Evolutionary conservation across 352 stramenopile genomes (phyloP).

Genomic region (Phytopythium delawarense): DNA sequence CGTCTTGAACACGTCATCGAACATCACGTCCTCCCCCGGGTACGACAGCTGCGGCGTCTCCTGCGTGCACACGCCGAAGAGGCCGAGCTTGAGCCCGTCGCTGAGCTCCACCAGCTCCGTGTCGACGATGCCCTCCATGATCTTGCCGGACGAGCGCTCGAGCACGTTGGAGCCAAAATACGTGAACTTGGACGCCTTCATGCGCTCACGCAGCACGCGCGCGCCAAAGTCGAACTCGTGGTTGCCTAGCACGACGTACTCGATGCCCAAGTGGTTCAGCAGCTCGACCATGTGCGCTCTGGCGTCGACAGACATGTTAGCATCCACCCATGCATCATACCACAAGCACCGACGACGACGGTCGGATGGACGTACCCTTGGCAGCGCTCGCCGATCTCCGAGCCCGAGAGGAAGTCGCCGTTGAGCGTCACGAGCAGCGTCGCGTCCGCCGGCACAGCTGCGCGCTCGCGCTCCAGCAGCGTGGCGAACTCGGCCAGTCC

Average conservation of each 20-base stretch:
- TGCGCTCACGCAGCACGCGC: slow-evolving; percentile 28
- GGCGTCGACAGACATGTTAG: neutral
- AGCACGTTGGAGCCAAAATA: slow-evolving; percentile 49
- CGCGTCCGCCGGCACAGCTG: slow-evolving; percentile 25
- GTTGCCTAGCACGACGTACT: slow-evolving; percentile 56
- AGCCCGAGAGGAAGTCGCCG: slow-evolving; percentile 49
- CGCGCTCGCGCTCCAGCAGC: slow-evolving; percentile 29
- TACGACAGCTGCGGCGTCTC: slow-evolving; percentile 35
- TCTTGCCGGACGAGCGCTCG: slow-evolving; percentile 20
- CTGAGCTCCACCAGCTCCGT: slow-evolving; percentile 29
- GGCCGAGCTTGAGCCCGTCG: slow-evolving; percentile 35
- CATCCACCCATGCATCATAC: neutral
- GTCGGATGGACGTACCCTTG: slow-evolving; percentile 24
- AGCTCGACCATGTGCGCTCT: slow-evolving; percentile 53
- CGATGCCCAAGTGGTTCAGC: slow-evolving; percentile 42
- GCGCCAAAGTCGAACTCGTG: slow-evolving; percentile 59
- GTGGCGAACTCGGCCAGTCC: slow-evolving; percentile 37
- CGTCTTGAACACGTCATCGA: slow-evolving; percentile 45
- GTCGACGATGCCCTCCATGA: slow-evolving; percentile 30
- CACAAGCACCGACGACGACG: neutral
- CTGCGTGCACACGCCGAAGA: slow-evolving; percentile 52
- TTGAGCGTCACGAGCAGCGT: slow-evolving; percentile 51
- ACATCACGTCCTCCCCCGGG: slow-evolving; percentile 36
- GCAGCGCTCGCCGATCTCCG: slow-evolving; percentile 34
- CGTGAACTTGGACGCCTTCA: slow-evolving; percentile 37